phyloP scores from a whole-genome alignment of 192 early-diverging fungal species.

The Radiomyces spectabilis region DNA sequence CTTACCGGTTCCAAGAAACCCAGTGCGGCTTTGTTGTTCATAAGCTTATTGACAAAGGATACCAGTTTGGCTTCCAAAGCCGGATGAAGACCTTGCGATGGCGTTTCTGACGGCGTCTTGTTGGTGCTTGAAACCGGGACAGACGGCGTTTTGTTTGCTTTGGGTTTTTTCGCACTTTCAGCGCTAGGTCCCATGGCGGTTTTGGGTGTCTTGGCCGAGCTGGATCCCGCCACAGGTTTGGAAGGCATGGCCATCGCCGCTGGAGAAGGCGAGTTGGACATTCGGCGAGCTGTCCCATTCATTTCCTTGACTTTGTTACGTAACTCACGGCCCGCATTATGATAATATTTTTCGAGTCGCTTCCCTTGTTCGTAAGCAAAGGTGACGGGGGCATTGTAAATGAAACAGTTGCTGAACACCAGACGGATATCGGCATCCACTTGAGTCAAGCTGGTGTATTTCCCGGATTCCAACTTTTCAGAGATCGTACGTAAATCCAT shows the following conservation, averaged over 20 bases:
- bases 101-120: not conserved
- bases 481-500: conserved; percentile 70
- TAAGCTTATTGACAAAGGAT: not conserved
- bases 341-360: conserved; percentile 35
- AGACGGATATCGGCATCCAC: conserved; percentile 50
- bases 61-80: not conserved
- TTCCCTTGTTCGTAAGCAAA: conserved; percentile 48
- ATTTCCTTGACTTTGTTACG: not conserved
- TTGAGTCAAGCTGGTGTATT: conserved; percentile 38
- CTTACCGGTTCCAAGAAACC: conserved; percentile 2
- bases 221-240: not conserved
- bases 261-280: not conserved
- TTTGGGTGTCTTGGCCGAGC: not conserved
- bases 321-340: conserved; percentile 12
- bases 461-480: conserved; percentile 45
- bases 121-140: not conserved
- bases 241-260: not conserved
- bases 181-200: not conserved
- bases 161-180: not conserved
- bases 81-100: not conserved
- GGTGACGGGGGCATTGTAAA: conserved; percentile 46
- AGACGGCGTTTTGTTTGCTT: not conserved
- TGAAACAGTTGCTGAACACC: conserved; percentile 61
- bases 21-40: not conserved
- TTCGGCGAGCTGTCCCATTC: not conserved